These are phyloP conservation scores for Metrosideros polymorpha DNA, from an alignment of 441 rosid genomes.

Conservation along the genomic window DNA sequence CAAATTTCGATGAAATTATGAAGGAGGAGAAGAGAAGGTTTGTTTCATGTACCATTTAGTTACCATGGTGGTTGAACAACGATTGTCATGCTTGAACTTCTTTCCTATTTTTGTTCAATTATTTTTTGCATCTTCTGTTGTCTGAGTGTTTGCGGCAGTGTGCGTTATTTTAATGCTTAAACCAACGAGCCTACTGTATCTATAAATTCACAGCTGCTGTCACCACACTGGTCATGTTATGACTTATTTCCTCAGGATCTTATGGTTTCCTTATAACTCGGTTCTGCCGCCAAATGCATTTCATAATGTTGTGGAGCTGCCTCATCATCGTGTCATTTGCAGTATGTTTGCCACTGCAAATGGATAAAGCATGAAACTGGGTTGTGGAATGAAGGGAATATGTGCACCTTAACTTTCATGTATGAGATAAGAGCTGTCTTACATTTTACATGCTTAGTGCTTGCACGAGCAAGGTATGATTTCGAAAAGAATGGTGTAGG, in stretches of 20 bases:
- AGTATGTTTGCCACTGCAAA: not conserved
- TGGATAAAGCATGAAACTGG: not conserved
- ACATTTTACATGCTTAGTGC: not conserved
- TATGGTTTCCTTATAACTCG: not conserved
- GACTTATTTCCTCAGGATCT: not conserved
- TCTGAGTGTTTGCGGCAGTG: not conserved
- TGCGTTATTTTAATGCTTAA: not conserved
- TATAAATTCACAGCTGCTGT: not conserved
- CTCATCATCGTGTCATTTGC: not conserved
- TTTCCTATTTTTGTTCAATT: not conserved
- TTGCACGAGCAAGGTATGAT: not conserved
- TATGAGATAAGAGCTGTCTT: not conserved
- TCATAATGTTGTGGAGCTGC: not conserved
- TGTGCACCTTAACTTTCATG: not conserved
- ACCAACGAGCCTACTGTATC: not conserved
- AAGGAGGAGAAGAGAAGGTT: conserved; percentile 72
- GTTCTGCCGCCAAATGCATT: not conserved
- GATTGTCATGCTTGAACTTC: not conserved
- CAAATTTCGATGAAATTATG: conserved; percentile 64
- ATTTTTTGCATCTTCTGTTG: not conserved
- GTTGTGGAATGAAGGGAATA: not conserved
- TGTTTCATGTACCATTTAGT: not conserved
- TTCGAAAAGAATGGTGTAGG: not conserved
- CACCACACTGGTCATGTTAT: not conserved
- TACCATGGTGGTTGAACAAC: not conserved